Evolutionary conservation across 164 flowering plant genomes (phyloP), one percentile per base, ranked within the genome.

Genomic region (Vitis rotundifolia): DNA sequence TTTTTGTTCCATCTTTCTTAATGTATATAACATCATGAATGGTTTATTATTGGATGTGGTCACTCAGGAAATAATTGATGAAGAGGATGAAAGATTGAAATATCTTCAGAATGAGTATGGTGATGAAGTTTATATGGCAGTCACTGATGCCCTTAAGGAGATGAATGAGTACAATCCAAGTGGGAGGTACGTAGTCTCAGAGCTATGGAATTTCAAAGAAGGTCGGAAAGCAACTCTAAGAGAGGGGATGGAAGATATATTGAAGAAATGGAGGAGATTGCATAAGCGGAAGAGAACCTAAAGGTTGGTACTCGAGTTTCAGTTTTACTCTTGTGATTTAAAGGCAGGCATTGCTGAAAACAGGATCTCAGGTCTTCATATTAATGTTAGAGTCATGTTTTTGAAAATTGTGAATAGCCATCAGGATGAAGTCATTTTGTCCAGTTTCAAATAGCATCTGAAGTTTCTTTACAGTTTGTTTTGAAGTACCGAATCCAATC

Each of bases 91-190:
- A 44, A 82, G 72, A 53, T 14, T 86, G 62, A 77, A 63, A 51
- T 47, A 9, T 5, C 63, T 78, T 51, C 78, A 75, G 72, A 57
- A 49, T 14, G 83, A 86, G 53, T 71, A 13, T 7, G 86, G 84
- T 6, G 80, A 82, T 29, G 86, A 82, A 60, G 86, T 75, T 5
- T 77, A 48, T 37, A 53, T 73, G 15, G 80, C 86, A 3, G 87
- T 86, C 68, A 54, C 44, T 5, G 69, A 13, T 12, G 81, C 87
- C 14, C n/a, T 82, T 59, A n/a, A 8, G 29, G 86, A 86, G 67
- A 22, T 82, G 64, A 84, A 82, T 31, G 77, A 79, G 72, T 81
- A 83, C 61, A 85, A 85, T 49, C 83, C 85, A 3, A 84, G 86
- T 64, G 87, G 85, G 2, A 75, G 89, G 49, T 82, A 81, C 68